Conservation (phyloP, 805 yeast species). For the Wickerhamomyces subpelliculosus region DNA sequence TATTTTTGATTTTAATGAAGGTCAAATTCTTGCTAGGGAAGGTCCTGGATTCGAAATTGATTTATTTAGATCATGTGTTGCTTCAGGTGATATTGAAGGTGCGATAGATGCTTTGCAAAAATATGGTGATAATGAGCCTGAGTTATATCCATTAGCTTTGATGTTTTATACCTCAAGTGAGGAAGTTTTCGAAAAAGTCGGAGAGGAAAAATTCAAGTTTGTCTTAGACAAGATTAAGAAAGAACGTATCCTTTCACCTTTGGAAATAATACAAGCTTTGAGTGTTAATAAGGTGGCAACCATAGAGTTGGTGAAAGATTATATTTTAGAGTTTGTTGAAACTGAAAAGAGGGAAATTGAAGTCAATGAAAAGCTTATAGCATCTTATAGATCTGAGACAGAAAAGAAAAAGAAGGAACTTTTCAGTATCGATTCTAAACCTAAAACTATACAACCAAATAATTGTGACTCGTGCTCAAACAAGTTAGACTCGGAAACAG, state of each 20-base stretch:
- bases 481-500: constrained; percentile 66
- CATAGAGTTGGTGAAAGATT: constrained; percentile 66
- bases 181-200: constrained; percentile 42
- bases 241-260: constrained; percentile 54
- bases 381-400: constrained; percentile 64
- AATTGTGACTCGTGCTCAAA: constrained; percentile 19
- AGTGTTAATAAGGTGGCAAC: constrained; percentile 57
- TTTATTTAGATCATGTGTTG: constrained; percentile 57
- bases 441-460: constrained; percentile 32
- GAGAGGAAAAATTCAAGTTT: constrained; percentile 38
- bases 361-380: constrained; percentile 60
- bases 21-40: constrained; percentile 32
- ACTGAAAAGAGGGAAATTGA: constrained; percentile 55
- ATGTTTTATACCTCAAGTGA: constrained; percentile 53
- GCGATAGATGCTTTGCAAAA: constrained; percentile 52
- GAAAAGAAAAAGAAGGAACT: constrained; percentile 46
- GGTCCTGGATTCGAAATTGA: constrained; percentile 36
- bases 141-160: constrained; percentile 59
- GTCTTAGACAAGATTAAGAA: constrained; percentile 49
- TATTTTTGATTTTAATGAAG: constrained; percentile 42
- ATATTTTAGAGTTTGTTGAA: constrained; percentile 54
- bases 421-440: constrained; percentile 32
- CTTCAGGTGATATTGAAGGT: constrained; percentile 47
- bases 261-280: constrained; percentile 69
- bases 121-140: constrained; percentile 57